Conservation (phyloP, 176 grass and related monocot genomes). For the Bromus sterilis region DNA sequence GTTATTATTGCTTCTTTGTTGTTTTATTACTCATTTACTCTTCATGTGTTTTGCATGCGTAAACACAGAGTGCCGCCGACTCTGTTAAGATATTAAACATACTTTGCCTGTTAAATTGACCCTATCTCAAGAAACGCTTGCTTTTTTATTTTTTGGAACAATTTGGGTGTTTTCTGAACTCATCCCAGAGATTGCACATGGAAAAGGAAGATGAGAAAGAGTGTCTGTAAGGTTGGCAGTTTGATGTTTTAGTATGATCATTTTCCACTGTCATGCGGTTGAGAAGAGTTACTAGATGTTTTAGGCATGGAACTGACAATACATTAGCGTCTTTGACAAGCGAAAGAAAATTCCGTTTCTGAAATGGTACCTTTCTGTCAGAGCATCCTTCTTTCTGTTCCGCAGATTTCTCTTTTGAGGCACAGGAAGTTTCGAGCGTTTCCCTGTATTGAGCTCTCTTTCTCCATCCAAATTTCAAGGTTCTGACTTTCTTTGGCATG, state of each 20-base stretch:
- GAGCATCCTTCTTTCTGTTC: not conserved
- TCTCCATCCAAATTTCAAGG: conserved; percentile 8
- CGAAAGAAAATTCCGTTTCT: not conserved
- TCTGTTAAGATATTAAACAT: not conserved
- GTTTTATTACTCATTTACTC: too few relatives aligned
- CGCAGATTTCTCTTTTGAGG: not conserved
- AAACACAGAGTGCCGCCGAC: not conserved
- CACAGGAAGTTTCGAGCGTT: not conserved
- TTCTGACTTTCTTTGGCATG: not conserved
- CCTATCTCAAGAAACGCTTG: too few relatives aligned
- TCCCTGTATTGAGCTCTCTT: not conserved
- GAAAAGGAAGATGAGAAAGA: not conserved
- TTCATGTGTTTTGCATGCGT: conserved; percentile 14
- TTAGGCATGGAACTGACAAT: not conserved
- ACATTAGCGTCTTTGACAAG: not conserved
- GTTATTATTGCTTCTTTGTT: not conserved
- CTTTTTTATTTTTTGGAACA: too few relatives aligned
- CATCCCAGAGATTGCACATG: not conserved
- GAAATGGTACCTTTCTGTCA: not conserved
- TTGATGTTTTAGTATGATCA: conserved; percentile 5
- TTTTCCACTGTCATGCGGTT: not conserved
- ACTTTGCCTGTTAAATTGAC: not conserved
- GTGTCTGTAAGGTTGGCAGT: not conserved
- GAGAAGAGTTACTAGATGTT: not conserved
- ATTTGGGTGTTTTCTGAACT: not conserved